phyloP scores from a whole-genome alignment of 768 basidiomycete species.

The Serpula lacrymans region DNA sequence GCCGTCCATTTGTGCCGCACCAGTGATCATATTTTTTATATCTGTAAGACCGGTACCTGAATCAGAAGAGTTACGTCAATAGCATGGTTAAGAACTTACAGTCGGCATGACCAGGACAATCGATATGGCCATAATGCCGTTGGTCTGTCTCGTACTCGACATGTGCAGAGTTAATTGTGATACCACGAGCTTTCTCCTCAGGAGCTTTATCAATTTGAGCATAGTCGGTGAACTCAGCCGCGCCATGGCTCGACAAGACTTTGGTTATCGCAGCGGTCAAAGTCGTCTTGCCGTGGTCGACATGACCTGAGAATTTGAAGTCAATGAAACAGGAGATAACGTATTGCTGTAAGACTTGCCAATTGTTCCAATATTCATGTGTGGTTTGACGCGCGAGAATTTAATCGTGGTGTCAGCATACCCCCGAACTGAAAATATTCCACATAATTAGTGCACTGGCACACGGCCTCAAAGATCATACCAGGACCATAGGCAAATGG shows the following conservation, averaged over 20 bases:
- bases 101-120: constrained; percentile 96
- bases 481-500: too few species aligned
- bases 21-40: constrained; percentile 99
- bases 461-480: too few species aligned
- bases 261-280: constrained; percentile 95
- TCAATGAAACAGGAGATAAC: constrained; percentile 12
- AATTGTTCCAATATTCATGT: constrained; percentile 95
- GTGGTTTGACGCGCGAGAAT: constrained; percentile 77
- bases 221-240: constrained; percentile 90
- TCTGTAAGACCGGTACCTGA: constrained; percentile 42
- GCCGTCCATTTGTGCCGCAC: constrained; percentile 97
- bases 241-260: constrained; percentile 74
- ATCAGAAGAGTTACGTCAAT: constrained; percentile 4
- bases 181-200: constrained; percentile 98
- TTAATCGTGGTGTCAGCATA: constrained; percentile 66
- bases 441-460: too few species aligned
- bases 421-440: too few species aligned
- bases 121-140: constrained; percentile 96
- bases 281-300: constrained; percentile 98
- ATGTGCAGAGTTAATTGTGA: constrained; percentile 98
- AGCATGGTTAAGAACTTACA: constrained; percentile 61
- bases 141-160: constrained; percentile 93
- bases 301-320: constrained; percentile 72
- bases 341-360: constrained; percentile 40
- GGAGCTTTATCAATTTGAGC: constrained; percentile 98